Conservation (phyloP, 2,329 filamentous ascomycete species). For the Emmonsiellopsis sp. region DNA sequence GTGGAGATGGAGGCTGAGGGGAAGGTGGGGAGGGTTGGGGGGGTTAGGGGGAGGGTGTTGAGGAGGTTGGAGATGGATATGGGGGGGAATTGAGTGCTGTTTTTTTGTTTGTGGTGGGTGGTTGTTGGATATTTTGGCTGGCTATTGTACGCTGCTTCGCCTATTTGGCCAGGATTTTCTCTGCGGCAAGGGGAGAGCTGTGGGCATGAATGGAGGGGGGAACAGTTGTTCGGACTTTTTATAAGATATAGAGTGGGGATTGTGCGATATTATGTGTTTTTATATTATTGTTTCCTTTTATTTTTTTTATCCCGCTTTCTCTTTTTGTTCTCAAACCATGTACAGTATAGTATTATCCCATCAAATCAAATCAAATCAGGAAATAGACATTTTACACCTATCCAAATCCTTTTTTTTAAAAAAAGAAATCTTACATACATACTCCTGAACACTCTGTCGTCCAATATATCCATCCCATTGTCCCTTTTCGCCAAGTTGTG, state of each 20-base stretch:
- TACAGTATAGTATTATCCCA: background rate
- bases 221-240: too few relatives aligned
- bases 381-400: background rate
- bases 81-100: background rate
- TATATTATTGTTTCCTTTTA: background rate
- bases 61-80: constrained; percentile 14
- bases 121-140: background rate
- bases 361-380: background rate
- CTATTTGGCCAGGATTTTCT: too few relatives aligned
- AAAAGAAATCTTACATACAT: too few relatives aligned
- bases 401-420: too few relatives aligned
- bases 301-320: background rate
- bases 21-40: constrained; percentile 20
- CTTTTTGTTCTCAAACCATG: background rate
- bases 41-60: constrained; percentile 23
- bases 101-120: background rate
- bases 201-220: too few relatives aligned
- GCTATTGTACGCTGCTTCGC: background rate
- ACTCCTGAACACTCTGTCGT: too few relatives aligned
- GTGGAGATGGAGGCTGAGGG: constrained; percentile 25
- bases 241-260: too few relatives aligned
- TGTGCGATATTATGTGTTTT: too few relatives aligned
- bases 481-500: too few relatives aligned
- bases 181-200: too few relatives aligned
- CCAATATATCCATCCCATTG: too few relatives aligned